Evolutionary conservation across 139 green algal genomes (phyloP).

Genomic region (Closterium sp.): DNA sequence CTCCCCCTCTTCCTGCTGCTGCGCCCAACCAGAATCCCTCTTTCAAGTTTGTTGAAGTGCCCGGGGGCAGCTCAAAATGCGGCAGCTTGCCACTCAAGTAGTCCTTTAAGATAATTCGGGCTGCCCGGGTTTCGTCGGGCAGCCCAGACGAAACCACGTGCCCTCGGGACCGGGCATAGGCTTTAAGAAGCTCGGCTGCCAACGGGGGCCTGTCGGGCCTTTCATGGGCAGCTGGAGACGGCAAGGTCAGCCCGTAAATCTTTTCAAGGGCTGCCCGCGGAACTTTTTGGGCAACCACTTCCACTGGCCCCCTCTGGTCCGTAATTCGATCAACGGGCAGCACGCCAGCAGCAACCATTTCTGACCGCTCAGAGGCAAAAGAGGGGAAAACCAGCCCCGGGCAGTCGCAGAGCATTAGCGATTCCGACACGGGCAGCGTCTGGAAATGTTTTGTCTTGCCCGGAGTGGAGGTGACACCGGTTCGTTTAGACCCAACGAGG

Average conservation of each 20-base stretch:
- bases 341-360: slow-evolving; percentile 96
- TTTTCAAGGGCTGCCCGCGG: slow-evolving; percentile 64
- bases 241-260: slow-evolving; percentile 75
- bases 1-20: slow-evolving; percentile 7
- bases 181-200: slow-evolving; percentile 65
- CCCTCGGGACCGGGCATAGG: slow-evolving; percentile 65
- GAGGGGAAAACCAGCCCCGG: slow-evolving; percentile 91
- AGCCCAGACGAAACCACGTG: slow-evolving; percentile 66
- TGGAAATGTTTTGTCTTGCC: slow-evolving; percentile 99
- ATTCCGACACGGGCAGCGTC: slow-evolving; percentile 78
- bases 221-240: slow-evolving; percentile 55
- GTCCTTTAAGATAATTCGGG: slow-evolving; percentile 82
- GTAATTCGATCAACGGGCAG: slow-evolving; percentile 95
- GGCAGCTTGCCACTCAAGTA: slow-evolving; percentile 87
- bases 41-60: not conserved
- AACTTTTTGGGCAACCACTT: slow-evolving; percentile 66
- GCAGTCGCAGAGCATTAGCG: slow-evolving; percentile 84
- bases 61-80: slow-evolving; percentile 76
- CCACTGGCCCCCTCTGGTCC: slow-evolving; percentile 71
- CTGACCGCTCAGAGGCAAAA: slow-evolving; percentile 81
- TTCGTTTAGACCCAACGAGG: slow-evolving; percentile 93
- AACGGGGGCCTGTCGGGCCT: slow-evolving; percentile 49
- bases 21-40: not conserved
- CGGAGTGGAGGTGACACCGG: slow-evolving; percentile 87
- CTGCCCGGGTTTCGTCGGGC: slow-evolving; percentile 81